phyloP scores from a whole-genome alignment of 2,329 filamentous ascomycete genomes.

The Trematosphaeria pertusa region DNA sequence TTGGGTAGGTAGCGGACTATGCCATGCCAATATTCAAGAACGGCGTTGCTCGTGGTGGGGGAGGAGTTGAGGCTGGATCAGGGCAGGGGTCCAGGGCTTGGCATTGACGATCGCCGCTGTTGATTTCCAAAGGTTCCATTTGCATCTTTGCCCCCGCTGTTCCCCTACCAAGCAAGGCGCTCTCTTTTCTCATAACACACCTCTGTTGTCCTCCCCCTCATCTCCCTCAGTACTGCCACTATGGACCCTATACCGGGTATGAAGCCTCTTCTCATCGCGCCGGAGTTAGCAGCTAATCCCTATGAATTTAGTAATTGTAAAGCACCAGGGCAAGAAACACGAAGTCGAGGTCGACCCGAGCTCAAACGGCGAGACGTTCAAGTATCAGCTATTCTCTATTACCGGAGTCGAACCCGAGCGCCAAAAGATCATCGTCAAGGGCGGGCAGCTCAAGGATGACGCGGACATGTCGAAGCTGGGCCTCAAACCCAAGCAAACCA shows the following conservation, averaged over 20 bases:
- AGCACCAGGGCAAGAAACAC: conserved; percentile 94
- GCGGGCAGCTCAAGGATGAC: conserved; percentile 94
- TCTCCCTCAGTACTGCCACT: conserved; percentile 15
- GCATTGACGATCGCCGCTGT: conserved; percentile 22
- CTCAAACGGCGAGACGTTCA: conserved; percentile 89
- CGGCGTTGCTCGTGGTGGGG: conserved; percentile 33
- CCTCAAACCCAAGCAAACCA: conserved; percentile 82
- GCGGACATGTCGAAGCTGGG: conserved; percentile 82
- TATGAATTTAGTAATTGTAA: conserved; percentile 75
- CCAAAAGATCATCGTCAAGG: conserved; percentile 95
- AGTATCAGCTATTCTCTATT: conserved; percentile 92
- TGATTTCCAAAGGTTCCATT: conserved; percentile 35
- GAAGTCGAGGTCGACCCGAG: conserved; percentile 88
- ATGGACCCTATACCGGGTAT: conserved; percentile 49
- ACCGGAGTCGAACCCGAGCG: conserved; percentile 95
- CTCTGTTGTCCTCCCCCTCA: not conserved
- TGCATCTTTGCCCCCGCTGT: conserved; percentile 39
- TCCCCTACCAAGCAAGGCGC: too few species aligned
- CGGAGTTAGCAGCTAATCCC: conserved; percentile 27
- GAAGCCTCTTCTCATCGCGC: not conserved
- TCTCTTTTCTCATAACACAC: too few species aligned
- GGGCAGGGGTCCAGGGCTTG: conserved; percentile 24
- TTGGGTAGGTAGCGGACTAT: conserved; percentile 31
- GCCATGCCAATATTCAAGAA: conserved; percentile 38
- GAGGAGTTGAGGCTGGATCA: conserved; percentile 33